phyloP scores from a whole-genome alignment of 2,329 filamentous ascomycete genomes.

The Verticillium dahliae region DNA sequence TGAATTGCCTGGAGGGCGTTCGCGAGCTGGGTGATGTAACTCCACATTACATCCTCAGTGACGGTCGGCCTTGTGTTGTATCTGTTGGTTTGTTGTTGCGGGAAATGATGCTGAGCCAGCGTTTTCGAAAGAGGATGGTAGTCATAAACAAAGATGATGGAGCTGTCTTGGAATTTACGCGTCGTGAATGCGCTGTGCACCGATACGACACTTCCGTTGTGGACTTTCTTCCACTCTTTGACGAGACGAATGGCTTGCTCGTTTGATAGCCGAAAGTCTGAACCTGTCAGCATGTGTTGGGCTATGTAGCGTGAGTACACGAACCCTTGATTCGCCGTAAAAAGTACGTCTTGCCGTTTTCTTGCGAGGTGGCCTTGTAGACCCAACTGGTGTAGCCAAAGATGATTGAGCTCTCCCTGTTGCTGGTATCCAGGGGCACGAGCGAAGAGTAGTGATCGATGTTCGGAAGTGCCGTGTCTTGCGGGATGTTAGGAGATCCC shows the following conservation, averaged over 20 bases:
- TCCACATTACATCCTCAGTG: conserved; percentile 76
- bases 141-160: conserved; percentile 86
- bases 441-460: conserved; percentile 90
- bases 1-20: conserved; percentile 86
- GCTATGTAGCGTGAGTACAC: conserved; percentile 4
- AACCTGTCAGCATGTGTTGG: conserved; percentile 6
- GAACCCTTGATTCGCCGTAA: conserved; percentile 76
- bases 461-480: conserved; percentile 60
- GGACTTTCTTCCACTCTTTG: conserved; percentile 82
- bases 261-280: conserved; percentile 79
- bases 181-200: conserved; percentile 92
- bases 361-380: conserved; percentile 86
- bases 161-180: conserved; percentile 87
- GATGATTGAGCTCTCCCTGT: conserved; percentile 68
- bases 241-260: conserved; percentile 82
- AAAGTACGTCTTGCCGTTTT: conserved; percentile 84
- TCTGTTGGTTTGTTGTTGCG: conserved; percentile 32
- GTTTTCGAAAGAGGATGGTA: conserved; percentile 91
- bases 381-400: conserved; percentile 92
- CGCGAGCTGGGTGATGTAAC: conserved; percentile 85
- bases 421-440: conserved; percentile 77
- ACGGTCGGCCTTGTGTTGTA: conserved; percentile 41
- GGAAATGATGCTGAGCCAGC: conserved; percentile 73
- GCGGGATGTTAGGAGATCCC: no score
- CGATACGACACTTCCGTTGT: conserved; percentile 74